A percentile compares a stretch with the other conserved stretches of the same genome.
Evolutionary conservation across 441 rosid genomes (phyloP).

Genomic region (Adansonia madagascariensis): DNA sequence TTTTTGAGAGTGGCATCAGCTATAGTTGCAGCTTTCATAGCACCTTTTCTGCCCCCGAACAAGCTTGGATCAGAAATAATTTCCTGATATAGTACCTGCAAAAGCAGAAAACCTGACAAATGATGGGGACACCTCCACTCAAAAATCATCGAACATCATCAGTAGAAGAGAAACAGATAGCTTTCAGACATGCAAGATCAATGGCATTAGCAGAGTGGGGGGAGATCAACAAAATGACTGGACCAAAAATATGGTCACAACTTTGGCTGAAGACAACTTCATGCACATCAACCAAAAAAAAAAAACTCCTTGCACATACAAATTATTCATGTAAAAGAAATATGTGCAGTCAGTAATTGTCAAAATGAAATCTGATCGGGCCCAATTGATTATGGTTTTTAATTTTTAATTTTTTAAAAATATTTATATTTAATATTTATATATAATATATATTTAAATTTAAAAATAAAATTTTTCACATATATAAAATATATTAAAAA

Average conservation of each 20-base stretch:
- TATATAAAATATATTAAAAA: too few relatives aligned
- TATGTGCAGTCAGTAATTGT: background rate
- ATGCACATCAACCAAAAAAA: constrained; percentile 13
- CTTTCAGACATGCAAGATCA: constrained; percentile 8
- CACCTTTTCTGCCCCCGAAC: constrained; percentile 69
- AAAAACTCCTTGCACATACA: background rate
- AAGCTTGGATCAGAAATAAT: constrained; percentile 62
- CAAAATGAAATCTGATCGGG: background rate
- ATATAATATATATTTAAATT: too few relatives aligned
- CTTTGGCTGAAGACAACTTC: background rate
- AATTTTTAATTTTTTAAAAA: too few relatives aligned
- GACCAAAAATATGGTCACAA: constrained; percentile 12
- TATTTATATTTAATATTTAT: too few relatives aligned
- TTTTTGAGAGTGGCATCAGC: constrained; percentile 65
- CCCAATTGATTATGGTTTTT: too few relatives aligned
- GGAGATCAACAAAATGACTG: constrained; percentile 10
- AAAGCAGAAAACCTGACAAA: constrained; percentile 23
- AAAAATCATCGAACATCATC: constrained; percentile 12
- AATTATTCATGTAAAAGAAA: background rate
- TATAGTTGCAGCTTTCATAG: constrained; percentile 61
- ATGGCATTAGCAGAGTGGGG: background rate
- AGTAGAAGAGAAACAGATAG: background rate
- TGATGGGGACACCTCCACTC: constrained; percentile 21
- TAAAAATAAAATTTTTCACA: too few relatives aligned
- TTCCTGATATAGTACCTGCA: constrained; percentile 60